Base-by-base conservation (phyloP, 495 filamentous ascomycete species). In the Corynascus novoguineensis region DNA sequence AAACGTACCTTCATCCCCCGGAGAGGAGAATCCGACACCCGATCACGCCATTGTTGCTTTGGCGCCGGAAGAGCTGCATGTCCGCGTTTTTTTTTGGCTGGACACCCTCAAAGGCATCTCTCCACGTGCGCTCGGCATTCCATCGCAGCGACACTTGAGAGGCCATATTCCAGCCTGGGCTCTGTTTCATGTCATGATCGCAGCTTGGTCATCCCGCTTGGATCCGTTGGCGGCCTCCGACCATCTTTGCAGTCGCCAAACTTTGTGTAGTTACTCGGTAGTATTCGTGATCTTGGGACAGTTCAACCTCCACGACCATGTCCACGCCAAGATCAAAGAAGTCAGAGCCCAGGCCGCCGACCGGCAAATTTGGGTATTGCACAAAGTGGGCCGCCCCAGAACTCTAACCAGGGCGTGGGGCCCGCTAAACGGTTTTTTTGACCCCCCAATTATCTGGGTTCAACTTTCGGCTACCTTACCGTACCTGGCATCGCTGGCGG, bases 11-110 rank as follows among this genome's bases (percentile, higher is more conserved):
- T 51, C 24, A 28, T 38, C 32, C 22, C 32, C 27, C 49, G 34
- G 49, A 40, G 58, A 50, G 22, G 41, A 15, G 19, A 42, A 57
- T 48, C 63, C 63, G 58, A 47, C 53, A 62, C 62, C 62, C 62
- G 59, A 21, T 47, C 53, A 50, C 37, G 44, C 49, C 44, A 17
- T 22, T 24, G 35, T 46, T 41, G 46, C 47, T 59, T 49, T 60
- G 53, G 57, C 35, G 45, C 58, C 62, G 62, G 62, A 62, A 60
- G 49, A 44, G 40, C 27, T 51, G n/a, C 34, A 55, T 17, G 54
- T 29, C 60, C 57, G 57, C 34, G 46, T 11, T 38, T 34, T n/a
- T n/a, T n/a, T n/a, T n/a, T 25, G 21, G 37, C 31, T 21, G 42
- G 50, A 44, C 41, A 32, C 50, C 35, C 46, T 46, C 17, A 46